phyloP scores from a whole-genome alignment of 257 asterid species.

The Solanum peruvianum region DNA sequence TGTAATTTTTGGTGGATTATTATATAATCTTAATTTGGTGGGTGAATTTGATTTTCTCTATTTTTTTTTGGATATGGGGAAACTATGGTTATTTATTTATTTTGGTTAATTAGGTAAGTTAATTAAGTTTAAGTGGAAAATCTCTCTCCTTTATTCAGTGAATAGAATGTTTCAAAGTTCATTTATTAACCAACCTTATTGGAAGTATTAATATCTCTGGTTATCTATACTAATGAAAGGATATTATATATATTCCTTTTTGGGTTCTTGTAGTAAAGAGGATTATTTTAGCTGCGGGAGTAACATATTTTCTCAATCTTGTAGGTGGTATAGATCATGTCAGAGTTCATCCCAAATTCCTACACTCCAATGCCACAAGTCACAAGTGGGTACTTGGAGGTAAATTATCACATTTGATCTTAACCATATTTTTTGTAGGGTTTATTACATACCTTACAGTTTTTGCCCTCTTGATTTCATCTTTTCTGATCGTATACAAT shows the following conservation, averaged over 20 bases:
- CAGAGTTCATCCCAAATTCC: constrained; percentile 83
- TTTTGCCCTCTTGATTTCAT: constrained; percentile 4
- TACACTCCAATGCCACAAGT: constrained; percentile 97
- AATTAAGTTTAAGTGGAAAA: not conserved
- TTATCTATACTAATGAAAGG: not conserved
- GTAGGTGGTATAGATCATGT: constrained; percentile 95
- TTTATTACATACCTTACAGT: not conserved
- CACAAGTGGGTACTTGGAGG: constrained; percentile 99
- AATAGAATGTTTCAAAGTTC: not conserved
- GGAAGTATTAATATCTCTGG: not conserved
- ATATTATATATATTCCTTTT: not conserved
- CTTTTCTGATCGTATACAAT: constrained; percentile 1
- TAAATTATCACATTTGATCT: constrained; percentile 5
- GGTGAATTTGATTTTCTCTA: not conserved
- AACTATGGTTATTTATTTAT: not conserved
- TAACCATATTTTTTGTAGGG: not conserved
- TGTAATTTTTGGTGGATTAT: not conserved
- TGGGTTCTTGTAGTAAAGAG: not conserved
- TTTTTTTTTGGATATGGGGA: no score
- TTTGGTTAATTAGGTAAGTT: not conserved
- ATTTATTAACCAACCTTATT: not conserved
- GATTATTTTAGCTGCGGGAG: not conserved
- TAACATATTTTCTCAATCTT: not conserved
- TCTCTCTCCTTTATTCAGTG: not conserved
- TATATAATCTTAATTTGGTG: not conserved